Percentiles rank a stretch among this genome's conserved stretches.
phyloP scores from a whole-genome alignment of 2,329 filamentous ascomycete species.

The Claviceps paspali region DNA sequence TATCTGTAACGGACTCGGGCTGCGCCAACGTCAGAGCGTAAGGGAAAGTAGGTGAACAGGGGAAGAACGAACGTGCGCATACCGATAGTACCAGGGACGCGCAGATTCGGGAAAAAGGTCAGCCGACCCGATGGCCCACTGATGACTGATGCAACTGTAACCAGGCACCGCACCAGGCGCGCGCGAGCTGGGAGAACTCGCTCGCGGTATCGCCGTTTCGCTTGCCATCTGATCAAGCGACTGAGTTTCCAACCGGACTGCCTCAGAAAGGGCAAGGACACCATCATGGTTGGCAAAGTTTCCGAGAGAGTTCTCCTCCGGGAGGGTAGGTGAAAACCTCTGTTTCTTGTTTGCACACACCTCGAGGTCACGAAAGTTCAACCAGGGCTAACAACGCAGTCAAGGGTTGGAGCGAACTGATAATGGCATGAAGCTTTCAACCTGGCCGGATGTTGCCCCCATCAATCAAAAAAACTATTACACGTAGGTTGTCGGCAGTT shows the following conservation, averaged over 20 bases:
- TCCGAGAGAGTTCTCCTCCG: constrained; percentile 48
- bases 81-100: too few relatives aligned
- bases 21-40: too few relatives aligned
- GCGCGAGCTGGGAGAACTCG: too few relatives aligned
- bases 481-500: constrained; percentile 43
- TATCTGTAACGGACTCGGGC: too few relatives aligned
- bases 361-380: constrained; percentile 6
- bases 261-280: background rate
- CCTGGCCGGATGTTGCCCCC: constrained; percentile 79
- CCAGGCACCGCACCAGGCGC: too few relatives aligned
- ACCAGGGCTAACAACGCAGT: constrained; percentile 2
- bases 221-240: background rate
- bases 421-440: constrained; percentile 93
- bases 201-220: background rate
- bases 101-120: too few relatives aligned
- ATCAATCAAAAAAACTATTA: constrained; percentile 99
- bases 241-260: background rate
- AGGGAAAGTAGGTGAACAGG: too few relatives aligned
- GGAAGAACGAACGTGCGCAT: too few relatives aligned
- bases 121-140: too few relatives aligned
- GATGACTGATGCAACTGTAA: too few relatives aligned
- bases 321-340: constrained; percentile 33
- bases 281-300: constrained; percentile 46
- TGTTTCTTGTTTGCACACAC: constrained; percentile 7
- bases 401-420: constrained; percentile 88